Conservation (phyloP, 352 stramenopile species). For the Pythium myriotylum region DNA sequence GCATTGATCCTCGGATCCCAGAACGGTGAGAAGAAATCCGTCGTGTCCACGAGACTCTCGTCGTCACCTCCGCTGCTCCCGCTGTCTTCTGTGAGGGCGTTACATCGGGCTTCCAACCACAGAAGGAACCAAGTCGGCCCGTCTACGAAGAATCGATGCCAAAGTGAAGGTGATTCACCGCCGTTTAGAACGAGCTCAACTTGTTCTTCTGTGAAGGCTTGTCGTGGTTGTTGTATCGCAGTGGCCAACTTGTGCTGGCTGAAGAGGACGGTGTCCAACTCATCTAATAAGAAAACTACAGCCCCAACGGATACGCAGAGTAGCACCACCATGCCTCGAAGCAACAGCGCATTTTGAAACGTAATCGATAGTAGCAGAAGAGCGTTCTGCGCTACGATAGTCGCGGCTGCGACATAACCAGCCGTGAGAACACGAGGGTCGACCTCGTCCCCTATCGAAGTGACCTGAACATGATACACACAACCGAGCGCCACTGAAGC, state of each 20-base stretch:
- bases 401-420: constrained; percentile 1
- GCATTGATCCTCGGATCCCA: not conserved
- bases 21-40: constrained; percentile 42
- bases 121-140: constrained; percentile 45
- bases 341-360: constrained; percentile 3
- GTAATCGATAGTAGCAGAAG: not conserved
- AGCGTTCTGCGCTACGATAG: constrained; percentile 1
- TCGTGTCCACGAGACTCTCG: constrained; percentile 17
- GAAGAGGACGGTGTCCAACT: constrained; percentile 31
- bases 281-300: constrained; percentile 24
- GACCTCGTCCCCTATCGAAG: constrained; percentile 9
- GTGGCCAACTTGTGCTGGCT: constrained; percentile 37
- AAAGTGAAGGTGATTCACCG: constrained; percentile 38
- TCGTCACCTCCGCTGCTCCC: not conserved
- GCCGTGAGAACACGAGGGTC: constrained; percentile 11
- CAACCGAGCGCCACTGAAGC: not conserved
- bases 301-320: constrained; percentile 5
- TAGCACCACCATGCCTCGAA: constrained; percentile 21
- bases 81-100: not conserved
- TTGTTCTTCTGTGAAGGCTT: constrained; percentile 25
- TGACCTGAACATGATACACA: constrained; percentile 10
- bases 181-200: constrained; percentile 42
- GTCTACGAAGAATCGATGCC: constrained; percentile 55
- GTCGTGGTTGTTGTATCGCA: constrained; percentile 4
- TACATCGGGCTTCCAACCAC: constrained; percentile 40